Conservation (phyloP, 306 rosid species). For the Datisca glomerata region DNA sequence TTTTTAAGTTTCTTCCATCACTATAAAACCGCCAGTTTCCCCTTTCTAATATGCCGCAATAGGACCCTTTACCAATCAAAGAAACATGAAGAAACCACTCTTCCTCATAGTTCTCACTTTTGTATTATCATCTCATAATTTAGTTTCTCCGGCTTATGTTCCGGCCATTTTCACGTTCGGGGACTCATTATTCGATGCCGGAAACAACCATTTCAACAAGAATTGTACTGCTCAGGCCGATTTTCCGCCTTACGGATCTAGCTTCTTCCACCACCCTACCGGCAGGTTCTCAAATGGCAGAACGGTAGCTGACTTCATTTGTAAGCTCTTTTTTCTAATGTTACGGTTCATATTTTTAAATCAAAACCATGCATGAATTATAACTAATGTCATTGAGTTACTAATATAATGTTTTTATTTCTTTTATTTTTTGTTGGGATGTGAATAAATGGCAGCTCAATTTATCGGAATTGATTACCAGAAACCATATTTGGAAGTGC, state of each 20-base stretch:
- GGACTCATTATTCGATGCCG: slow-evolving; percentile 25
- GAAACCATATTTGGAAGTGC: slow-evolving; percentile 21
- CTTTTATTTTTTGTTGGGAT: neutral
- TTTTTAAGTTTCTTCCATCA: too few species aligned
- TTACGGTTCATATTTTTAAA: neutral
- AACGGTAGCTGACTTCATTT: slow-evolving; percentile 24
- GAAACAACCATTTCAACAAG: slow-evolving; percentile 23
- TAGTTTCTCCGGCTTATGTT: neutral
- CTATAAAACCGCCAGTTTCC: too few species aligned
- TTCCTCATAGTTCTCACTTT: neutral
- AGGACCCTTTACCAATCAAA: too few species aligned
- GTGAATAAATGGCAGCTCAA: slow-evolving; percentile 14
- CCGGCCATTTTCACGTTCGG: slow-evolving; percentile 23
- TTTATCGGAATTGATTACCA: slow-evolving; percentile 21
- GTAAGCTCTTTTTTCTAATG: slow-evolving; percentile 8
- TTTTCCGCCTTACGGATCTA: slow-evolving; percentile 31
- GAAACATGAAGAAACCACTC: too few species aligned
- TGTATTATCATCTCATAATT: neutral
- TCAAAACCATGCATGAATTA: too few species aligned
- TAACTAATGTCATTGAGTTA: too few species aligned
- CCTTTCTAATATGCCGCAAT: too few species aligned
- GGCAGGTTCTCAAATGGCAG: slow-evolving; percentile 36
- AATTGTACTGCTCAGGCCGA: slow-evolving; percentile 23
- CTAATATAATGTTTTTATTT: neutral
- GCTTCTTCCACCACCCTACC: slow-evolving; percentile 24